These are phyloP conservation scores for Leccinum disarticulatum DNA, from an alignment of 768 basidiomycete genomes.

Conservation along the genomic window DNA sequence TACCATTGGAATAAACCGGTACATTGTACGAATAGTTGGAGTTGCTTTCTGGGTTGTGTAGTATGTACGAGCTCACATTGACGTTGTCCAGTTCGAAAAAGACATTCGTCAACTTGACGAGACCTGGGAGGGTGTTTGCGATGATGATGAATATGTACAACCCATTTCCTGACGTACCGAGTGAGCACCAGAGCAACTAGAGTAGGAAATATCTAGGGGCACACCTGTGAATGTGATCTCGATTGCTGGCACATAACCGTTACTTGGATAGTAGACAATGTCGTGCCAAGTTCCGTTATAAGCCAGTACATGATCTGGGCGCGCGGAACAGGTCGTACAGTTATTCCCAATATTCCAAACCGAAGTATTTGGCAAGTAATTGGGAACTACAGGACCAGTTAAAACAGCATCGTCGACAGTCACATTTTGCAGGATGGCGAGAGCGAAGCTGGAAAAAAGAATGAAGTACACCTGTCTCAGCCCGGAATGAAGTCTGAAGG, in stretches of 20 bases:
- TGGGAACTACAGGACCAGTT: conserved; percentile 7
- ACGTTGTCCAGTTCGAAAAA: conserved; percentile 11
- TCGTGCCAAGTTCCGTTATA: conserved; percentile 23
- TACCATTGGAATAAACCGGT: conserved; percentile 12
- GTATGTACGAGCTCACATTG: neutral
- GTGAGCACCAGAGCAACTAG: neutral
- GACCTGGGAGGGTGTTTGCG: neutral
- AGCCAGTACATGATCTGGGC: neutral
- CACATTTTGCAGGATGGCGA: conserved; percentile 13
- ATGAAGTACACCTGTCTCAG: neutral
- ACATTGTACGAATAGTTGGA: conserved; percentile 15
- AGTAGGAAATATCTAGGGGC: neutral
- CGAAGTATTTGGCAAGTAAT: conserved; percentile 7
- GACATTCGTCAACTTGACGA: neutral
- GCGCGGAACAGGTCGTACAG: neutral
- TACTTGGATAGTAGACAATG: neutral
- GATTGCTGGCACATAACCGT: neutral
- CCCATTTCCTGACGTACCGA: conserved; percentile 7
- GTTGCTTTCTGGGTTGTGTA: conserved; percentile 1
- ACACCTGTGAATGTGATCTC: conserved; percentile 15
- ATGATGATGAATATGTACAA: conserved; percentile 22
- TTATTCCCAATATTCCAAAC: conserved; percentile 8
- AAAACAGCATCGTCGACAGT: conserved; percentile 17
- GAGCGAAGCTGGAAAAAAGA: neutral
- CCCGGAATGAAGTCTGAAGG: neutral